Conservation (phyloP, 2,329 filamentous ascomycete genomes). For the Penicillium sclerotigenum region DNA sequence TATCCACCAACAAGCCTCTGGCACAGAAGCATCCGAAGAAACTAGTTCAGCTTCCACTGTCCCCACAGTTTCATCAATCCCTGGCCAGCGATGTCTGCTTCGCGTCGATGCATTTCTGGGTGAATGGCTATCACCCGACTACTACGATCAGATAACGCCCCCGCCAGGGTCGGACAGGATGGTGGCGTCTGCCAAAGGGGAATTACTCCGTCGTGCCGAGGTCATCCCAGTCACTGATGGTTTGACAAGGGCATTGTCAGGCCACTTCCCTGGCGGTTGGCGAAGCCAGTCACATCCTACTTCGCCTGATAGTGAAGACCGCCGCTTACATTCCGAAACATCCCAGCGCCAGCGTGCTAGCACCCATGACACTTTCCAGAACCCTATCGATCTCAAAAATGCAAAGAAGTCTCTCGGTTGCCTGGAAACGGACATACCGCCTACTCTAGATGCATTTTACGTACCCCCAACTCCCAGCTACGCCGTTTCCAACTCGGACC, state of each 20-base stretch:
- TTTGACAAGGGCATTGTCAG: conserved; percentile 39
- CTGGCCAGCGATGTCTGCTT: conserved; percentile 44
- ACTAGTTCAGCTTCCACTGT: not conserved
- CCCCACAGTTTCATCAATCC: not conserved
- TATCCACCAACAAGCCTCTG: conserved; percentile 53
- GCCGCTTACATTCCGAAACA: not conserved
- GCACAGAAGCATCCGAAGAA: conserved; percentile 15
- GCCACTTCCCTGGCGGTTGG: conserved; percentile 58
- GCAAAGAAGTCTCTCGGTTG: conserved; percentile 27
- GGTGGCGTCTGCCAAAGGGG: conserved; percentile 83
- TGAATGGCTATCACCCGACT: conserved; percentile 91
- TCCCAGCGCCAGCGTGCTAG: conserved; percentile 46
- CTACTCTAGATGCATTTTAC: conserved; percentile 53
- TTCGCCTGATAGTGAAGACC: conserved; percentile 28
- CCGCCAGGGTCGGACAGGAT: conserved; percentile 84
- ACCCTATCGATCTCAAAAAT: conserved; percentile 18
- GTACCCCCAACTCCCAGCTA: conserved; percentile 75
- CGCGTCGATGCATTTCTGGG: conserved; percentile 90
- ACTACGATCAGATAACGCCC: conserved; percentile 87
- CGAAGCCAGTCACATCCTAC: conserved; percentile 36
- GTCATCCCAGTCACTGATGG: conserved; percentile 47
- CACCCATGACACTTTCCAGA: conserved; percentile 42
- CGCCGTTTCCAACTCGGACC: conserved; percentile 73
- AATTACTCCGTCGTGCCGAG: conserved; percentile 74
- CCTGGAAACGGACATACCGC: conserved; percentile 32